A percentile compares a stretch with the other conserved stretches of the same genome.
Conservation (phyloP, 305 asterid species). For the Stenogyne calaminthoides region DNA sequence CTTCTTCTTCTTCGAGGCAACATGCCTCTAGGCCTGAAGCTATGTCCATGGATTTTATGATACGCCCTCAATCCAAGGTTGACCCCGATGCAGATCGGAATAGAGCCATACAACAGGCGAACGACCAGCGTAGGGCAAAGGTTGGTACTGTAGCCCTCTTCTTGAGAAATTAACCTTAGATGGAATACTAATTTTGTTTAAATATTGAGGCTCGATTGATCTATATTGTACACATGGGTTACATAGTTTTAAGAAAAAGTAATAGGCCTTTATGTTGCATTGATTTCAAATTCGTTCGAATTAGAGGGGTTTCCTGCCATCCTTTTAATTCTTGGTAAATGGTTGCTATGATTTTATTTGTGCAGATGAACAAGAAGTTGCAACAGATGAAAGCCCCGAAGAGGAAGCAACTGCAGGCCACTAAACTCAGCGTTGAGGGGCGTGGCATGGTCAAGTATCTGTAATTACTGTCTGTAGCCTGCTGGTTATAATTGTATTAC, state of each 20-base stretch:
- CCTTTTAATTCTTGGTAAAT: not conserved
- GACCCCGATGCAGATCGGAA: conserved; percentile 82
- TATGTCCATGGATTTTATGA: conserved; percentile 85
- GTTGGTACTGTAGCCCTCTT: conserved; percentile 38
- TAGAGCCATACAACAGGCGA: conserved; percentile 58
- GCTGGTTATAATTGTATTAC: no score
- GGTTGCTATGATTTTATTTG: conserved; percentile 13
- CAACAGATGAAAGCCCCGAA: conserved; percentile 90
- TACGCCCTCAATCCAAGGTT: conserved; percentile 85
- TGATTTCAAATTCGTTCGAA: no score
- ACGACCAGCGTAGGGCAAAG: conserved; percentile 70
- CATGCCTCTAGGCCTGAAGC: conserved; percentile 91
- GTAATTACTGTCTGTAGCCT: no score
- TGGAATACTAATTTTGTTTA: conserved; percentile 1
- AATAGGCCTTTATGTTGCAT: not conserved
- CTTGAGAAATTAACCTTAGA: not conserved
- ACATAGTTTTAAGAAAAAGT: not conserved
- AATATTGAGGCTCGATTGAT: not conserved
- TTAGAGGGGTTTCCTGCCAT: not conserved
- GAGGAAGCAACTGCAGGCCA: conserved; percentile 88
- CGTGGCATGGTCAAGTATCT: conserved; percentile 96
- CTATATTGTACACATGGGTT: conserved; percentile 28
- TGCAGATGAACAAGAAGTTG: conserved; percentile 93
- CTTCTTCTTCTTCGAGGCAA: conserved; percentile 44
- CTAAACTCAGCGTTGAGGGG: conserved; percentile 94